These are phyloP conservation scores for Penicillium rolfsii DNA, from an alignment of 2,329 filamentous ascomycete species.

Conservation along the genomic window DNA sequence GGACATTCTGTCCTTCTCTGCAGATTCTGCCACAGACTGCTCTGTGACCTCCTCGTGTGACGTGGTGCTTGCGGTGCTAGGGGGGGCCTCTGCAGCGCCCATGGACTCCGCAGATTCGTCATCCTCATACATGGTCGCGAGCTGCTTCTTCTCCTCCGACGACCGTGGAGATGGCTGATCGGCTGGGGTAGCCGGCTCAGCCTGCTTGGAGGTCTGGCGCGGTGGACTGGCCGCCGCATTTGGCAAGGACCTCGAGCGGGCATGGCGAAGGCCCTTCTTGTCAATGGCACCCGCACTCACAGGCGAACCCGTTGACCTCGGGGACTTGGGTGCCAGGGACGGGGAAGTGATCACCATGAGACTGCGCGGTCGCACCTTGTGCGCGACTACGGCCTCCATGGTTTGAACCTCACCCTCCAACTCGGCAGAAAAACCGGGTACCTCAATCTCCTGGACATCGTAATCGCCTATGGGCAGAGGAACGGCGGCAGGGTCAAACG, in stretches of 20 bases:
- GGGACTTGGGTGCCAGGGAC: conserved; percentile 33
- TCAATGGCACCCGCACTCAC: conserved; percentile 29
- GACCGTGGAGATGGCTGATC: conserved; percentile 31
- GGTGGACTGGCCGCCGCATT: conserved; percentile 37
- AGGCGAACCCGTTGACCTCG: conserved; percentile 33
- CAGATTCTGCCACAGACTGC: conserved; percentile 15
- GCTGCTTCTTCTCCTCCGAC: conserved; percentile 36
- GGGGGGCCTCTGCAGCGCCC: conserved; percentile 25
- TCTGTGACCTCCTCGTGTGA: conserved; percentile 12
- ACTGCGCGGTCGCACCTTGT: conserved; percentile 48
- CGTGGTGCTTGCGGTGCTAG: conserved; percentile 26
- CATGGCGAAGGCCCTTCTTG: conserved; percentile 34
- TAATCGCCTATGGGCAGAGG: conserved; percentile 38
- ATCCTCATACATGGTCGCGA: conserved; percentile 47
- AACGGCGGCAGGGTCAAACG: conserved; percentile 37
- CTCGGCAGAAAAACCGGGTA: conserved; percentile 67
- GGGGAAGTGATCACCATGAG: conserved; percentile 47
- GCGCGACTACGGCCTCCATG: conserved; percentile 43
- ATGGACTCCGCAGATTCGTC: conserved; percentile 34
- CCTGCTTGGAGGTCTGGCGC: conserved; percentile 9
- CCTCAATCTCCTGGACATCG: conserved; percentile 69
- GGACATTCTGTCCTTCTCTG: conserved; percentile 26
- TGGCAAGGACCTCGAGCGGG: conserved; percentile 56
- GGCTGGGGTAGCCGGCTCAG: conserved; percentile 14
- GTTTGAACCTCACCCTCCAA: conserved; percentile 60